A percentile compares a stretch with the other conserved stretches of the same genome.
Evolutionary conservation across 148 eudicot species (phyloP).

Genomic region (Cornus suecica): DNA sequence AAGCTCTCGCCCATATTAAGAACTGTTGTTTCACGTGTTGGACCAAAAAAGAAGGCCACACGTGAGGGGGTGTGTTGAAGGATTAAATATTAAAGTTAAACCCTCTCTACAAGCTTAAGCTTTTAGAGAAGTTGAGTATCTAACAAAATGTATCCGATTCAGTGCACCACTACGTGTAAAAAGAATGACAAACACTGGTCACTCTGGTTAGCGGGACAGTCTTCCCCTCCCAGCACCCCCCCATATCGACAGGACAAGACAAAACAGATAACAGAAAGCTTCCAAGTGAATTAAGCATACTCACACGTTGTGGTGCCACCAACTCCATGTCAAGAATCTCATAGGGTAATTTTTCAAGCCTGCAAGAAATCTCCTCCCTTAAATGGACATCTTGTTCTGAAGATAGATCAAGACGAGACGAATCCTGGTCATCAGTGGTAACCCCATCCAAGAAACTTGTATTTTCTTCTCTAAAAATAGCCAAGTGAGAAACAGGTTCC

Average conservation of each 20-base stretch:
- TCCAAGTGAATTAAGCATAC: constrained; percentile 11
- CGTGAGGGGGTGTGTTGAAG: too few species aligned
- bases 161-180: too few species aligned
- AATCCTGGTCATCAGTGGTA: constrained; percentile 31
- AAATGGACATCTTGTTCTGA: constrained; percentile 42
- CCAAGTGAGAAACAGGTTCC: constrained; percentile 46
- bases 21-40: too few species aligned
- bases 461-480: constrained; percentile 39
- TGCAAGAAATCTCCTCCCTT: constrained; percentile 66
- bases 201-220: too few species aligned
- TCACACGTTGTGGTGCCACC: constrained; percentile 68
- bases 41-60: too few species aligned
- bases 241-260: not conserved
- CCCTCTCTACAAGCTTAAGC: too few species aligned
- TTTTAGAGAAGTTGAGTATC: too few species aligned
- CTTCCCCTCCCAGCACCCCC: too few species aligned
- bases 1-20: not conserved
- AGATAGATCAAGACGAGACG: constrained; percentile 39
- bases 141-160: not conserved
- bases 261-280: not conserved
- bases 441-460: constrained; percentile 26
- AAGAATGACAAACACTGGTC: too few species aligned
- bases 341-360: constrained; percentile 51
- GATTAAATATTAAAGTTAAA: too few species aligned
- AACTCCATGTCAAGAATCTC: constrained; percentile 60